Evolutionary conservation across 2,329 filamentous ascomycete genomes (phyloP), one percentile per base, ranked within the genome.

Genomic region (Podosphaera fusca): DNA sequence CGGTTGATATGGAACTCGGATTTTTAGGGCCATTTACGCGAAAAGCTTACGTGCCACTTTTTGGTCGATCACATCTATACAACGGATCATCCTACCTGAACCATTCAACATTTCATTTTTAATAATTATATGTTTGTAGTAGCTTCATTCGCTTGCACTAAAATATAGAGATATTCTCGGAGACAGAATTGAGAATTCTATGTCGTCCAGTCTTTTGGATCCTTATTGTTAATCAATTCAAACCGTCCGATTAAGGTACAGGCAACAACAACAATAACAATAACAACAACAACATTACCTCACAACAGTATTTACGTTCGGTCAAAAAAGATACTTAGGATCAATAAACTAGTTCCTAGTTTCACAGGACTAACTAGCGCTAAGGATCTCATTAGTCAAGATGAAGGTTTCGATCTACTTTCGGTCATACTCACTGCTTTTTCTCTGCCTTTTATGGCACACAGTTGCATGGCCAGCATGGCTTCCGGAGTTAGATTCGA

Each of bases 361-460:
- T 42, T 42, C 35, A 38, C 5, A 38, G 35, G 35, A 38, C 6
- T 38, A 10, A 38, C 35, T 6, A 38, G 35, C 35, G 10, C 6
- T 52, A 52, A 34, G 34, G 3, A 55, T 14, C 31, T 30, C 10
- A 49, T 42, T 33, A 55, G 38, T 12, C 64, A 66, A 51, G 50
- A 80, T 80, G 78, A 76, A 71, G 71, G 67, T 73, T 60, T 68
- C 73, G 60, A 67, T 68, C 54, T 70, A 70, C 55, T 63, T 77
- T 57, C 67, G 73, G 65, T 71, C 73, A 50, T 64, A 73, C 62
- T 68, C 77, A 62, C 72, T 76, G 55, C 61, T 75, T 57, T 70
- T 79, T 61, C 70, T 81, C 49, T 73, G 78, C 36, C 67, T 80
- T 56, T 68, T 74, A 12, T 64, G 65, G 36, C 64, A 64, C 55